Evolutionary conservation across 2,329 filamentous ascomycete species (phyloP).

Genomic region (Moelleriella libera): DNA sequence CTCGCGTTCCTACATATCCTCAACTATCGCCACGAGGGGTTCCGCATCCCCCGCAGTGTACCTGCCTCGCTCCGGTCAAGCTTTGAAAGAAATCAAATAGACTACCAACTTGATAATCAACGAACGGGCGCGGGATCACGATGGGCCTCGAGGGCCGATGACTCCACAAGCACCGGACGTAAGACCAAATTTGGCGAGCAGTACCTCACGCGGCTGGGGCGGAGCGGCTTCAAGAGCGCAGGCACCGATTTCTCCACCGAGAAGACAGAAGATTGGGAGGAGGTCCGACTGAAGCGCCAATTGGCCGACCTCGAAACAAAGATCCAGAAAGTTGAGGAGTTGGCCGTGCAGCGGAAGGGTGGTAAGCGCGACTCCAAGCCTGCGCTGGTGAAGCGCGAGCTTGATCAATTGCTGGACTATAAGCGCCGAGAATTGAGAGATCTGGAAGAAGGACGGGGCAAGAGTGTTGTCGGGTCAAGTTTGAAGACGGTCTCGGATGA

Average conservation of each 20-base stretch:
- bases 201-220: conserved; percentile 81
- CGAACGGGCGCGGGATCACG: conserved; percentile 49
- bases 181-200: conserved; percentile 98
- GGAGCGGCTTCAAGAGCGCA: conserved; percentile 63
- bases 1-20: conserved; percentile 94
- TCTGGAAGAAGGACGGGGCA: conserved; percentile 57
- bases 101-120: conserved; percentile 80
- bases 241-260: conserved; percentile 84
- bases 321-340: conserved; percentile 67
- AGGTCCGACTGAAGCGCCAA: conserved; percentile 87
- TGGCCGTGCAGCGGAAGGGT: conserved; percentile 48
- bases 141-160: conserved; percentile 69
- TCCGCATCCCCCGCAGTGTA: conserved; percentile 80
- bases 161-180: conserved; percentile 68
- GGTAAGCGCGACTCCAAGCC: conserved; percentile 66
- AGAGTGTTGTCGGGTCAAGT: conserved; percentile 53
- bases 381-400: conserved; percentile 81
- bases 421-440: conserved; percentile 71
- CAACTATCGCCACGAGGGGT: conserved; percentile 90
- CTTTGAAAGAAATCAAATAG: conserved; percentile 92
- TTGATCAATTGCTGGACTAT: conserved; percentile 89
- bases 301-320: conserved; percentile 79
- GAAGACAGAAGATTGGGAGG: conserved; percentile 92
- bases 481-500: conserved; percentile 74
- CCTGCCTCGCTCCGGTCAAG: conserved; percentile 80